Base-by-base conservation (phyloP, 2,329 filamentous ascomycete genomes). In the Beauveria caledonica region DNA sequence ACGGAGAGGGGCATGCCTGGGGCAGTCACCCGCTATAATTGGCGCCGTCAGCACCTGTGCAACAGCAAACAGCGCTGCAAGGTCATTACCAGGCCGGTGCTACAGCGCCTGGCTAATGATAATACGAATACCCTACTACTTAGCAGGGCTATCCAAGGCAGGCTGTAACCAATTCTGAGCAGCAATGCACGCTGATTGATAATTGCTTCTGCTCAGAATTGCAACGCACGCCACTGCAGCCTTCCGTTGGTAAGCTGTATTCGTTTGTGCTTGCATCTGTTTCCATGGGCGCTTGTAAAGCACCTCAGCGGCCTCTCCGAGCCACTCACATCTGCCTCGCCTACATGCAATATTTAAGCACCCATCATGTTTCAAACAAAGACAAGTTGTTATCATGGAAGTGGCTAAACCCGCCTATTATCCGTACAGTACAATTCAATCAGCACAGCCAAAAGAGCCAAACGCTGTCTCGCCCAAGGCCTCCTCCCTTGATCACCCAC, bases 401-500 rank as follows among this genome's bases (percentile, higher is more conserved):
- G 45, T 27, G 55, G 55, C 39, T 59, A 51, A 58, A 25, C 25
- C n/a, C 10, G 36, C 25, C 42, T 59, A 52, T 59, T 59, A n/a
- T n/a, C n/a, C n/a, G n/a, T n/a, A 59, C 56, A 52, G 39, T 59
- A 59, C 56, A 52, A 36, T 29, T 23, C 29, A 40, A 48, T 39
- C n/a, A 39, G 17, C 33, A 60, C 36, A 52, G n/a, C 29, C 29
- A 29, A 29, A 36, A 53, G 40, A 23, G 49, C 5, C 40, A 19
- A 19, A 19, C 48, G 17, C 40, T 46, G 19, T 54, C 39, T 60
- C 58, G 49, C 58, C 19, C 19, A 23, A 42, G 48, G 56, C 39
- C 48, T 45, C 25, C 5, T 59, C 48, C 56, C 39, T 44, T 17
- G 3, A 15, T 52, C 36, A 45, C 25, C 58, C 40, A 39, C n/a